Conservation (phyloP, 164 flowering plant species). For the Santalum album region DNA sequence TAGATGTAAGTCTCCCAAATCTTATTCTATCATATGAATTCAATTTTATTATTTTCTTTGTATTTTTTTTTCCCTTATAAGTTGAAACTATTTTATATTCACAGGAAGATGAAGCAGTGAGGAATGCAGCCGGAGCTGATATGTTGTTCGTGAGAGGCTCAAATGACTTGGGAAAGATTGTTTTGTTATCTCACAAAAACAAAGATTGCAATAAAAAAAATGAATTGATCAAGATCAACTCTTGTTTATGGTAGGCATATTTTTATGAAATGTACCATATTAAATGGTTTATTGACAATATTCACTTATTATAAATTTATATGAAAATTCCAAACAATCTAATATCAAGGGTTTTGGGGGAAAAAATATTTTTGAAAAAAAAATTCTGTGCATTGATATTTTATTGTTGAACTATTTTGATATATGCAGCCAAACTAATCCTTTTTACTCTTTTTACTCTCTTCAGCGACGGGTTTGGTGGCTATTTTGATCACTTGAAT, state of each 20-base stretch:
- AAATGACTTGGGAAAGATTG: constrained; percentile 1
- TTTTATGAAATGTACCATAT: no score
- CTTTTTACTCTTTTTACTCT: background rate
- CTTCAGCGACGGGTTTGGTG: background rate
- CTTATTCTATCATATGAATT: background rate
- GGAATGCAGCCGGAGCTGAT: constrained; percentile 16
- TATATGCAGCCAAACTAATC: background rate
- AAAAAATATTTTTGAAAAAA: no score
- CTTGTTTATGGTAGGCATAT: background rate
- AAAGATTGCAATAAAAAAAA: background rate
- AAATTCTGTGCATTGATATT: background rate
- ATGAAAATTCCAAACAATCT: no score
- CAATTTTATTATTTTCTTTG: background rate
- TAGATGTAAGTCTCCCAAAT: constrained; percentile 24
- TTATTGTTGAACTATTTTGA: background rate
- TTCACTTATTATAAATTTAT: no score
- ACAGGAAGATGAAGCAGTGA: constrained; percentile 11
- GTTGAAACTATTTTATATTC: background rate
- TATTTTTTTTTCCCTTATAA: background rate
- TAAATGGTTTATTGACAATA: no score
- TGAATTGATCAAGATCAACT: background rate
- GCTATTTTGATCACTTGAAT: background rate
- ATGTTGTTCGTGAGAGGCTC: constrained; percentile 10
- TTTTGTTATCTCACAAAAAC: constrained; percentile 1
- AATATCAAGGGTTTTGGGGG: no score